Base-by-base conservation (phyloP, 192 early-diverging fungal species). In the Coemansia sp. region DNA sequence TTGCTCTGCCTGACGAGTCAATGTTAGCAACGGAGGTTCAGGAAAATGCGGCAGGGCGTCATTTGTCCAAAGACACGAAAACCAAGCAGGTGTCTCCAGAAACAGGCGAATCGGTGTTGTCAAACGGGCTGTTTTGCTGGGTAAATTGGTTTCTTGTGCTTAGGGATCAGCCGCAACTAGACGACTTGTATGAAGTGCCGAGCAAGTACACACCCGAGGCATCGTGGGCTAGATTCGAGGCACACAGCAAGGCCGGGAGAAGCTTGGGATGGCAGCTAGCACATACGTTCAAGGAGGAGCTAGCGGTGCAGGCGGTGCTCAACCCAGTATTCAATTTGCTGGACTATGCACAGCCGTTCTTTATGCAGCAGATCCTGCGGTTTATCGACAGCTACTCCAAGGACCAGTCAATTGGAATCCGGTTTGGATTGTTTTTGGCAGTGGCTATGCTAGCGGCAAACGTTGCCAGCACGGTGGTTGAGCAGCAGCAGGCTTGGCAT, bases 401-500 rank as follows among this genome's bases (percentile, higher is more conserved):
- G 17, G 51, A 70, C 59, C 29, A 45, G 56, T 53, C 80, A 53
- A 27, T 51, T 8, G 25, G 78, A 21, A 11, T 63, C 60, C 49
- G 64, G 19, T 59, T 47, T 14, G 81, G 82, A 1, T 84, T 76
- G 36, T 54, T 81, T 18, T 80, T 80, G 59, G 83, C 82, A 0
- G 56, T 72, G 11, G 77, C 72, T n/a, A 61, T 88, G 37, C 76
- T 88, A 39, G 19, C 79, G n/a, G 11, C 73, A 1, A 82, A 78
- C 52, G 15, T 64, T 8, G 23, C 58, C 6, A 14, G 19, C 14
- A 76, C 79, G 8, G 39, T 83, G 8, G 59, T 67, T 14, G 55
- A 80, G 27, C 83, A 87, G 56, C 80, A 83, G 51, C 78, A 81
- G 7, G 59, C 82, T n/a, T 86, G 83, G 62, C 80, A 79, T 36